phyloP scores from a whole-genome alignment of 768 basidiomycete genomes.

The Auricularia sp. region DNA sequence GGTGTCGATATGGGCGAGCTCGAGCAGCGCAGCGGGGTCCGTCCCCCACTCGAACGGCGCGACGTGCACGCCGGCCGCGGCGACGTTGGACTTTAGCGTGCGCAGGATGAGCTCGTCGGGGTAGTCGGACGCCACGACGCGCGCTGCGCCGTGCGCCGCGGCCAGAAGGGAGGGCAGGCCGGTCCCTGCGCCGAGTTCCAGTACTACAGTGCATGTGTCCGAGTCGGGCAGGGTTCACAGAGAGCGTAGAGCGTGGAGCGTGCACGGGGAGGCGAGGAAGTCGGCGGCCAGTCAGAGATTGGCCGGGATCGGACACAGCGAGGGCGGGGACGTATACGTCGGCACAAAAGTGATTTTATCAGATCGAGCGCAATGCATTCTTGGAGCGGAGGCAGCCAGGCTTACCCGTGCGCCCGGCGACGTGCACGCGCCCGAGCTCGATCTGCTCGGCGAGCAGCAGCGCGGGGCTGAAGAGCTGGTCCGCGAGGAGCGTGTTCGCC shows the following conservation, averaged over 20 bases:
- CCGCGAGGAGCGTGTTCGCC: conserved; percentile 63
- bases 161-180: conserved; percentile 57
- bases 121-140: conserved; percentile 58
- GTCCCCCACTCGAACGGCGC: conserved; percentile 58
- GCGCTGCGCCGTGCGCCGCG: conserved; percentile 24
- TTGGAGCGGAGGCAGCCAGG: conserved; percentile 3
- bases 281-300: too few species aligned
- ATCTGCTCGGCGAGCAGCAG: conserved; percentile 57
- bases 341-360: too few species aligned
- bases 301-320: too few species aligned
- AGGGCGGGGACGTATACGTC: too few species aligned
- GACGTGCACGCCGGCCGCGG: conserved; percentile 37
- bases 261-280: too few species aligned
- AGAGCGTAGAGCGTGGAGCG: background rate
- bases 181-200: conserved; percentile 65
- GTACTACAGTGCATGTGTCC: conserved; percentile 26
- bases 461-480: conserved; percentile 63
- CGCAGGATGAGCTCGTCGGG: conserved; percentile 51
- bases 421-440: conserved; percentile 41
- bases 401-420: conserved; percentile 32
- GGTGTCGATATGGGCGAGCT: background rate
- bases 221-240: background rate
- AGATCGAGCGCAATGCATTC: too few species aligned
- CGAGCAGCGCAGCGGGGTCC: conserved; percentile 39
- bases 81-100: conserved; percentile 49